Evolutionary conservation across 176 grass and related monocot genomes (phyloP).

Genomic region (Rhynchospora breviuscula): DNA sequence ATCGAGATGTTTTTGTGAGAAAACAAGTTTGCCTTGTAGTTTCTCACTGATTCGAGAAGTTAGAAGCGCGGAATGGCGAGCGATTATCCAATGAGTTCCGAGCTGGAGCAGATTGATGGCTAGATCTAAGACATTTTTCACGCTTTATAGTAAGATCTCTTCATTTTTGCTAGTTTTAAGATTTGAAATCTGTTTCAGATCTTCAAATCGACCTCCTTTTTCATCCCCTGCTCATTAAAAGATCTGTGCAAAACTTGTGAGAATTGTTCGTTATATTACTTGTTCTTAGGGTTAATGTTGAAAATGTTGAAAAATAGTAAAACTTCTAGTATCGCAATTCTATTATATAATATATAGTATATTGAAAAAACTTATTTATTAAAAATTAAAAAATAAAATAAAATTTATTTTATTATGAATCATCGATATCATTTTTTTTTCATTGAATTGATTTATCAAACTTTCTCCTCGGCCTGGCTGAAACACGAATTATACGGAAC

Average conservation of each 20-base stretch:
- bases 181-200: neutral
- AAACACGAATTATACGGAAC: too few species aligned
- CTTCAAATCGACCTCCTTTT: neutral
- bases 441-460: too few species aligned
- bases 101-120: constrained; percentile 88
- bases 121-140: constrained; percentile 97
- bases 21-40: too few species aligned
- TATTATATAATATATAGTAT: too few species aligned
- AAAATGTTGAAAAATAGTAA: too few species aligned
- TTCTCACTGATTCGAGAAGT: neutral
- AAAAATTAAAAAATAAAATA: too few species aligned
- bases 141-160: constrained; percentile 68
- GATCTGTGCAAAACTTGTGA: neutral
- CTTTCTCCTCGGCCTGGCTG: too few species aligned
- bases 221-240: neutral
- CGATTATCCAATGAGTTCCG: constrained; percentile 74
- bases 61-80: constrained; percentile 44
- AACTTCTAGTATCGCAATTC: too few species aligned
- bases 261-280: neutral
- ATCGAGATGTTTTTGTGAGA: too few species aligned
- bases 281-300: neutral
- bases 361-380: too few species aligned
- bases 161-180: neutral
- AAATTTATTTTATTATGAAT: too few species aligned
- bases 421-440: too few species aligned